Evolutionary conservation across 2,329 filamentous ascomycete genomes (phyloP).

Genomic region (Colletotrichum godetiae): DNA sequence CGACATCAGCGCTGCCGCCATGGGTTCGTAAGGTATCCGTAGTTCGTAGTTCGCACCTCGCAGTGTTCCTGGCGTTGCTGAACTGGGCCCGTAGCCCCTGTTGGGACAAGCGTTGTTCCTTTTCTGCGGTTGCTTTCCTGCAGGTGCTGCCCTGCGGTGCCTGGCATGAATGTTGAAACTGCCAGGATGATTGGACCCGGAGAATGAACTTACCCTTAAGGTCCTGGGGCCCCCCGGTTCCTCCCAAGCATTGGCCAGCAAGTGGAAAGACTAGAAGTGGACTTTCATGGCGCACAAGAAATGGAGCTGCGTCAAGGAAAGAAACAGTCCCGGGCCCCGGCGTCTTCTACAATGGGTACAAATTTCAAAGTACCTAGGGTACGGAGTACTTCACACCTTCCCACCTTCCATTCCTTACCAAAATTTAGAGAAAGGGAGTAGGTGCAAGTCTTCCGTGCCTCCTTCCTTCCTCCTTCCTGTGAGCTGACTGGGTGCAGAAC

Average conservation of each 20-base stretch:
- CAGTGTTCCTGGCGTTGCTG: neutral
- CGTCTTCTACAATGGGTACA: neutral
- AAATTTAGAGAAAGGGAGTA: neutral
- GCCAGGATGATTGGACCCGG: constrained; percentile 9
- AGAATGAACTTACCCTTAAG: neutral
- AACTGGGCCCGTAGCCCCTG: neutral
- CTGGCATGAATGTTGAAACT: neutral
- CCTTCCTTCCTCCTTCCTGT: no score
- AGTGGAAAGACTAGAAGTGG: no score
- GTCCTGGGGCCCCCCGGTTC: neutral
- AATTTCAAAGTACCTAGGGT: no score
- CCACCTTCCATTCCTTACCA: no score
- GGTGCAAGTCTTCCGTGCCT: no score
- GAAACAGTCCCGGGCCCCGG: neutral
- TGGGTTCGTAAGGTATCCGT: neutral
- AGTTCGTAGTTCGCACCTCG: neutral
- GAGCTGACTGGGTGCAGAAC: no score
- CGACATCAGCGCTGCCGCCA: neutral
- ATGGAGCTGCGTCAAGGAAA: neutral
- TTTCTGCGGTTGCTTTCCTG: neutral
- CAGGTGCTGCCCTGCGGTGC: constrained; percentile 7
- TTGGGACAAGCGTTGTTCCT: constrained; percentile 3
- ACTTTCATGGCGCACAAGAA: neutral
- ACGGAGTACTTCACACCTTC: no score
- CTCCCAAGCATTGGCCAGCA: neutral